Base-by-base conservation (phyloP, 2,329 filamentous ascomycete species). In the Xylariaceae sp. region DNA sequence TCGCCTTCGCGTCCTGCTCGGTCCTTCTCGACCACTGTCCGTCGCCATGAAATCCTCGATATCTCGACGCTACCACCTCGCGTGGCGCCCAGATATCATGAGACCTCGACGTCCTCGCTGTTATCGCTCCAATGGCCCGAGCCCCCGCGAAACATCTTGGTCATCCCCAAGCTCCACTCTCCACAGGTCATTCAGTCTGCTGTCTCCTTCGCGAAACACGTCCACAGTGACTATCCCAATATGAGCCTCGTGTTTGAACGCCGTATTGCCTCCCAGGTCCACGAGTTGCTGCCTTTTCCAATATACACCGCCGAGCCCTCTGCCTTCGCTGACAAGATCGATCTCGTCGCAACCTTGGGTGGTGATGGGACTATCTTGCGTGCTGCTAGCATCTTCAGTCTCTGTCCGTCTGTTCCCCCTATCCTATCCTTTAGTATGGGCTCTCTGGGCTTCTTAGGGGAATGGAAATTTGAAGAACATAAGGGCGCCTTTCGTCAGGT, bases 361-460 rank as follows among this genome's bases (percentile, higher is more conserved):
- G 94, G 94, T 42, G 94, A 99, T 70, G 91, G 91, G 57, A 96
- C 91, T 2, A 92, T 96, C 51, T 73, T 96, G 46, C 88, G 89
- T 56, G 91, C 91, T 0, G 87, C 89, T 2, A 91, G 88, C 51
- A 79, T 96, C 4, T 97, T 95, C 73, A 90, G 90, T 56, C 86
- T 89, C 39, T 85, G 88, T 44, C 78, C 81, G 2, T 84, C 84
- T 43, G 92, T 99, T 0, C 94, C 94, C 0, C 94, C 94, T 0
- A 88, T 99, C 35, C 76, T 99, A 6, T 91, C 89, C 1, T 99
- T 99, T 68, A 95, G 91, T 68, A 96, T 99, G 89, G 94, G 94
- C 4, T 95, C 92, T 0, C 76, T 99, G 0, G 94, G 94, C 0
- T 99, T 99, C 63, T 74, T 99, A 6, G 91, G 92, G 12, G 92